Base-by-base conservation (phyloP, 345 rosid genomes). In the Noccaea bulbosa region DNA sequence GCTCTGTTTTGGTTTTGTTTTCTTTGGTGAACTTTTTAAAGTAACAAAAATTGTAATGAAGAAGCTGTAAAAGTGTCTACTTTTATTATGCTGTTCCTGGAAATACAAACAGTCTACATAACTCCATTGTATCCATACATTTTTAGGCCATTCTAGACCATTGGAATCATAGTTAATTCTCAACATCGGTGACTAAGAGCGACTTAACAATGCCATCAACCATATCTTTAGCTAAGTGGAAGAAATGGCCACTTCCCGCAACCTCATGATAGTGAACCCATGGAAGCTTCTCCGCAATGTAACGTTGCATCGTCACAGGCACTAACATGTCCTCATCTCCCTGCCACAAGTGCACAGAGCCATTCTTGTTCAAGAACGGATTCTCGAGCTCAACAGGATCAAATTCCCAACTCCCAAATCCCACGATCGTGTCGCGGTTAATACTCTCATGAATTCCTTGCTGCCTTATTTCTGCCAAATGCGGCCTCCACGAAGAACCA, bases 231-330 rank as follows among this genome's bases (percentile, higher is more conserved):
- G 38, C 60, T 11, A 74, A 11, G 47, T 80, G 34, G 7, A 56
- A 56, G 56, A 86, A 39, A 76, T 88, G 93, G 3, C 94, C 94
- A 7, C 55, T 49, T 22, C 84, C 80, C 2, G 79, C 72, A 78
- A 88, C 79, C 65, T 91, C 89, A 12, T 87, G 91, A 68, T 88
- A 88, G 2, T 49, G 82, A 67, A 88, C 71, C 91, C 94, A 88
- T 4, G 87, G 89, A 56, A 84, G 85, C 80, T 84, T 88, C 32
- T 83, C 77, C 0, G 83, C 51, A 11, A 91, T 65, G 71, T 63
- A 84, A 5, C 83, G 83, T 47, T 83, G 86, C 38, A 87, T 15
- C 35, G 71, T 43, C 8, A 15, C 63, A n/a, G 89, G 85, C 32
- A 84, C 81, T 65, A 91, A 72, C 74, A 79, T 65, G 71, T 91